Base-by-base conservation (phyloP, 2,329 filamentous ascomycete genomes). In the Pseudodiploospora longispora region DNA sequence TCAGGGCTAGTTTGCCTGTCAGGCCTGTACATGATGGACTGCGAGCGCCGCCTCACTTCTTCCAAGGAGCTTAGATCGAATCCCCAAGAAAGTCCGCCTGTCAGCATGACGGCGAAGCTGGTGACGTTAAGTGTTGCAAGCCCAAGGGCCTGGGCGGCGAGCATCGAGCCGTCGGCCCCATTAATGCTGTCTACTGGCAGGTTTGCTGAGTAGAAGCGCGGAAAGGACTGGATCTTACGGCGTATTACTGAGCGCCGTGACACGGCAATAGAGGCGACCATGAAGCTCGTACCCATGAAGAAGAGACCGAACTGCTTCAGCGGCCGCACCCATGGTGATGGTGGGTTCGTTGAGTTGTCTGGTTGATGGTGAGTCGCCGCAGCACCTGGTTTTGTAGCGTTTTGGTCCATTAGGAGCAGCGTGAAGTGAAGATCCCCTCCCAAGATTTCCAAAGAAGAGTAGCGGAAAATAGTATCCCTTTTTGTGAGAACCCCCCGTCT, bases 81-180 rank as follows among this genome's bases (percentile, higher is more conserved):
- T 1, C 79, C 82, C 74, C 84, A 95, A 49, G 87, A 71, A 8
- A 82, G 63, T 0, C 84, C 88, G 4, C 91, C 93, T 0, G 78
- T 74, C 6, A 76, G 66, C 74, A 94, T 80, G 61, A 95, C 80
- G 1, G 75, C 82, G 40, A 93, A 77, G 54, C 82, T 85, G 30
- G 82, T 58, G 9, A 93, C 87, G 55, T 95, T 95, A 54, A 96
- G 74, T 0, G 90, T 95, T 0, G 91, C 93, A 32, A 96, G 70
- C 40, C 83, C 85, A 27, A 98, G 70, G 0, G 91, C 91, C 64
- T 95, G 85, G 31, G 85, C 66, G 1, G 91, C 91, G 50, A 96
- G 83, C 34, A 85, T 61, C 41, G 62, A 47, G 33, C 59, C 55
- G 41, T 63, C 61, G n/a, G 50, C 50, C 6, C 53, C 48, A 49